These are phyloP conservation scores for Xylaria palmicola DNA, from an alignment of 495 filamentous ascomycete genomes.

Conservation along the genomic window DNA sequence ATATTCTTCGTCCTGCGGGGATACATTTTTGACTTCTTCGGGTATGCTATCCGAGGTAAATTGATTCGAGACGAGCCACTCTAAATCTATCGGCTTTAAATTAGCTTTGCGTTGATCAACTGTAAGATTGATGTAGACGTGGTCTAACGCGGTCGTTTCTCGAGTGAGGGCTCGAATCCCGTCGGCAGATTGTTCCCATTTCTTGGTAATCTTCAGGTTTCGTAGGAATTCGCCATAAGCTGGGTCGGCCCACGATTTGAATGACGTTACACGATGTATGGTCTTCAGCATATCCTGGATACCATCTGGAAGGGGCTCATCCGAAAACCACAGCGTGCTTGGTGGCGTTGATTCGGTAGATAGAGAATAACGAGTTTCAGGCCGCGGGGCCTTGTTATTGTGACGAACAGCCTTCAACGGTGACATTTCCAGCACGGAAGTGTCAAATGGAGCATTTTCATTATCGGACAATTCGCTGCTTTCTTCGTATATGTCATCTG, in stretches of 20 bases:
- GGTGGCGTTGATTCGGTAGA: slow-evolving; percentile 39
- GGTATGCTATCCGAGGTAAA: slow-evolving; percentile 45
- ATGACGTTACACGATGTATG: slow-evolving; percentile 15
- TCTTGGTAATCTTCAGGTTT: slow-evolving; percentile 34
- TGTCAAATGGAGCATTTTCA: background rate
- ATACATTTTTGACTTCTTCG: slow-evolving; percentile 35
- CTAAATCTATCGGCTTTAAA: slow-evolving; percentile 23
- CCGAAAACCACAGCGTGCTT: slow-evolving; percentile 24
- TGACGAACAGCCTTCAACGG: slow-evolving; percentile 11
- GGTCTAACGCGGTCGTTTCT: slow-evolving; percentile 28
- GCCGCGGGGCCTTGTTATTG: slow-evolving; percentile 23
- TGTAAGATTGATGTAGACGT: slow-evolving; percentile 37
- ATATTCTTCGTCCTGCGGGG: slow-evolving; percentile 21
- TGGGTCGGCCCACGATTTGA: slow-evolving; percentile 35
- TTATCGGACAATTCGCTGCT: slow-evolving; percentile 4
- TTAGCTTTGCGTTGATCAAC: slow-evolving; percentile 19
- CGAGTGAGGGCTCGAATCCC: slow-evolving; percentile 27
- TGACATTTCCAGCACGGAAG: background rate
- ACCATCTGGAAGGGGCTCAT: slow-evolving; percentile 34
- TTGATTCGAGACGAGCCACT: slow-evolving; percentile 37
- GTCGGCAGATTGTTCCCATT: slow-evolving; percentile 40
- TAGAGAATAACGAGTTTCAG: slow-evolving; percentile 15
- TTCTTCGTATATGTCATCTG: slow-evolving; percentile 13
- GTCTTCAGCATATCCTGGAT: slow-evolving; percentile 34
- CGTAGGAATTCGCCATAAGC: slow-evolving; percentile 37